phyloP scores from a whole-genome alignment of 805 yeast species.

The Lachancea kluyveri region DNA sequence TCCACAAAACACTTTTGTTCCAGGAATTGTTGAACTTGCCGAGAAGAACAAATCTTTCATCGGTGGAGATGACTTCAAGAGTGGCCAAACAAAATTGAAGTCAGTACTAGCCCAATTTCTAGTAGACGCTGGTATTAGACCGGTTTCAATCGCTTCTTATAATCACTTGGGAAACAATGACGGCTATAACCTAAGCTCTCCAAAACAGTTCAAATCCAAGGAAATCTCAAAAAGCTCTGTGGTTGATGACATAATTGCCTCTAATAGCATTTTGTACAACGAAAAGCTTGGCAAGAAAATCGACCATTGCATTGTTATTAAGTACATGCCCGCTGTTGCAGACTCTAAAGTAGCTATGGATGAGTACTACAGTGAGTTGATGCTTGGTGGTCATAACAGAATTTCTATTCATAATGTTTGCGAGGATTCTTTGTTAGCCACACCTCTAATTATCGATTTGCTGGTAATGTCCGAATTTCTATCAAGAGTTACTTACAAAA shows the following conservation, averaged over 20 bases:
- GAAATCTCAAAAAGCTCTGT: slow-evolving; percentile 92
- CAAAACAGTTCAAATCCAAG: slow-evolving; percentile 89
- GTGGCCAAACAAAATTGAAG: slow-evolving; percentile 93
- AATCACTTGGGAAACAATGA: slow-evolving; percentile 96
- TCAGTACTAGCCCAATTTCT: slow-evolving; percentile 94
- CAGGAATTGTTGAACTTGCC: slow-evolving; percentile 88
- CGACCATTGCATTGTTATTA: slow-evolving; percentile 93
- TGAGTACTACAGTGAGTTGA: slow-evolving; percentile 92
- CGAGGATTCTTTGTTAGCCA: slow-evolving; percentile 91
- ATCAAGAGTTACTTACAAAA: slow-evolving; percentile 76
- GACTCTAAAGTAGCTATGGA: slow-evolving; percentile 98
- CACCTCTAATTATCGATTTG: slow-evolving; percentile 89
- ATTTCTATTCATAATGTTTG: slow-evolving; percentile 92
- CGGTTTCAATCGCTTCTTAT: slow-evolving; percentile 89
- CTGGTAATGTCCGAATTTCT: slow-evolving; percentile 86
- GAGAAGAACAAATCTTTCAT: slow-evolving; percentile 69
- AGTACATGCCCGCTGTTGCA: slow-evolving; percentile 90
- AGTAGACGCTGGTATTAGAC: slow-evolving; percentile 96
- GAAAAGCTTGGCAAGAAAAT: slow-evolving; percentile 69
- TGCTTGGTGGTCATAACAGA: slow-evolving; percentile 97
- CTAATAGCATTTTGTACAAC: slow-evolving; percentile 79
- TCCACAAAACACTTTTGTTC: slow-evolving; percentile 96
- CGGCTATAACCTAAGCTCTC: slow-evolving; percentile 87
- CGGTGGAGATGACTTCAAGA: slow-evolving; percentile 96
- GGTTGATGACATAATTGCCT: slow-evolving; percentile 88